Base-by-base conservation (phyloP, 352 stramenopile species). In the Pythium periplocum region DNA sequence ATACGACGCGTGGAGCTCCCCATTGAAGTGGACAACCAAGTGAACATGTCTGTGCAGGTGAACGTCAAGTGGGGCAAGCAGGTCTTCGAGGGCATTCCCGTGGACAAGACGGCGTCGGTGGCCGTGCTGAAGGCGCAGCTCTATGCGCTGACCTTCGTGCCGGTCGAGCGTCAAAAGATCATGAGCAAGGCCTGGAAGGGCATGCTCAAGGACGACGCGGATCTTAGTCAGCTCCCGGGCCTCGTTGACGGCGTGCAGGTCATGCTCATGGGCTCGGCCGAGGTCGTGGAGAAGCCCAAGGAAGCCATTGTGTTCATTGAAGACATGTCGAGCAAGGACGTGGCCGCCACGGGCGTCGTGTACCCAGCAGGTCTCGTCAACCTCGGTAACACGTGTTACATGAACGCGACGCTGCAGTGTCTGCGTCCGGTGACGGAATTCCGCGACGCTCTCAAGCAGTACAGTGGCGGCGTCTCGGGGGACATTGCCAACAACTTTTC, bases 341-440 rank as follows among this genome's bases (percentile, higher is more conserved):
- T 96, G 49, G 87, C 88, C 8, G 68, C 79, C 11, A 71, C 77
- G 6, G 88, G 88, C n/a, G 88, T 82, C 4, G 64, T 90, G 2
- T 90, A 96, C 50, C 96, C 96, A 2, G 90, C 91, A 4, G 95
- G 95, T 1, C 77, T 98, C 31, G 73, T 90, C 48, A 98, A 98
- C 61, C 64, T 98, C 26, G 95, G 95, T 64, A 91, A 95, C 61
- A 95, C 84, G 48, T 95, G 84, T 63, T 95, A 93, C 73, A 93
- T 98, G 75, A 98, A 98, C 66, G 91, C 89, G 30, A 98, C 96
- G 34, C 67, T 98, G 44, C 82, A 92, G 67, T 98, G 93, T 66
- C 71, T 99, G 26, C 88, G 93, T 4, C 80, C 84, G 1, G 81
- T 98, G 39, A 87, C 79, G 26, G 87, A 97, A 56, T 78, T 99